Base-by-base conservation (phyloP, 108 stramenopile species). In the Nannochloropsis salina region DNA sequence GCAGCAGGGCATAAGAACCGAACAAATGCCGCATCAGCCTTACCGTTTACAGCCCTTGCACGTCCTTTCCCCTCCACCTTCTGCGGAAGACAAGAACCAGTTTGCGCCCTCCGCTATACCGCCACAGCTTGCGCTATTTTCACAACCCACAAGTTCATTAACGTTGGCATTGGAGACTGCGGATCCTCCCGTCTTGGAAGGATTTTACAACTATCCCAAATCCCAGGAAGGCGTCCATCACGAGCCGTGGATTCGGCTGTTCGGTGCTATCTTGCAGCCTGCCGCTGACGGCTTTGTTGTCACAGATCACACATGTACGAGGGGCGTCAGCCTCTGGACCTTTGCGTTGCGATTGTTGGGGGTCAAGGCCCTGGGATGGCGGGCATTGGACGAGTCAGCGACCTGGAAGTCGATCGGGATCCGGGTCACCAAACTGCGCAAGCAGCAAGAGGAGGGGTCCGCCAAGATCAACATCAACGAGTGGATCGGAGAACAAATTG, bases 211-310 rank as follows among this genome's bases (percentile, higher is more conserved):
- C n/a, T 74, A 74, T 6, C 61, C 61, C 61, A 74, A 74, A 6
- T 15, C 20, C 2, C 61, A 74, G n/a, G 61, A 74, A 6, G 61
- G 61, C 61, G 61, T 74, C 20, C 61, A 74, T n/a, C 61, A 74
- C 61, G 61, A 74, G 61, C 61, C 61, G 20, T 74, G 61, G 61
- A 74, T 74, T n/a, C 61, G 61, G 61, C 61, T 74, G 61, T 74
- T 74, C n/a, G 61, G 61, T 6, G 61, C 61, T 8, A n/a, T 74
- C 8, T n/a, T 74, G 15, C 20, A 74, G 8, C 61, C 61, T n/a
- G 20, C 20, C 61, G 6, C 61, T n/a, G 61, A 74, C 61, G 61
- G 61, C 8, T 74, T 74, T 8, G 61, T 74, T 2, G 20, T n/a
- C 20, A 74, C 61, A 74, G 61, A 74, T n/a, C 61, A 74, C n/a